phyloP scores from a whole-genome alignment of 2,329 filamentous ascomycete genomes.

The Myriosclerotinia duriaeana region DNA sequence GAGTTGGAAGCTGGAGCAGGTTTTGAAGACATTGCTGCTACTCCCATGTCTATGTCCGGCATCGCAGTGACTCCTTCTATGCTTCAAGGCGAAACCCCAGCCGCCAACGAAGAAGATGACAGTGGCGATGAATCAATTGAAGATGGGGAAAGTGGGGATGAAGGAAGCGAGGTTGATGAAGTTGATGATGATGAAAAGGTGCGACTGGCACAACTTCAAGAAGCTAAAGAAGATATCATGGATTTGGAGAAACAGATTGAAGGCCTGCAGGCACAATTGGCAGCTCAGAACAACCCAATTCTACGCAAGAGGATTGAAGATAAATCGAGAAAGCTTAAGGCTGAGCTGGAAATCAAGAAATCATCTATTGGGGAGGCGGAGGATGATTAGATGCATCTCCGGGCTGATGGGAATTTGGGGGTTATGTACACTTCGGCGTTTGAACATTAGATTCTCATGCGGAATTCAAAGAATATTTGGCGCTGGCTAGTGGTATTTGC shows the following conservation, averaged over 20 bases:
- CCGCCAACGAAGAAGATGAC: constrained; percentile 36
- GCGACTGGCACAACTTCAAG: constrained; percentile 48
- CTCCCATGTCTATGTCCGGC: constrained; percentile 37
- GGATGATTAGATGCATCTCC: constrained; percentile 27
- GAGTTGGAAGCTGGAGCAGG: constrained; percentile 36
- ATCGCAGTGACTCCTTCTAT: constrained; percentile 34
- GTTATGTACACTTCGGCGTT: constrained; percentile 3
- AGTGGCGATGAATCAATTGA: constrained; percentile 47
- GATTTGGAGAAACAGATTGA: constrained; percentile 54
- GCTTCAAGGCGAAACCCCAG: constrained; percentile 35
- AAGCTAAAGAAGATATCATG: constrained; percentile 53
- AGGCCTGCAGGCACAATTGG: constrained; percentile 45
- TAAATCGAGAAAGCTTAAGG: constrained; percentile 51
- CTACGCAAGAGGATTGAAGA: constrained; percentile 50
- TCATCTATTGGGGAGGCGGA: constrained; percentile 42
- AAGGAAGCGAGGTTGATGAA: constrained; percentile 45
- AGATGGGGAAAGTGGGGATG: constrained; percentile 48
- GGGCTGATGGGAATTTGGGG: too few species aligned
- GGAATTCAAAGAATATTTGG: neutral
- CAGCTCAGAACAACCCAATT: constrained; percentile 48
- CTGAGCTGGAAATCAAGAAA: constrained; percentile 55
- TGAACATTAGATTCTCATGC: neutral
- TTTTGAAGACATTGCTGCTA: constrained; percentile 39
- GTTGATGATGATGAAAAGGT: constrained; percentile 54
- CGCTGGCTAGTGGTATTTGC: constrained; percentile 6